phyloP scores from a whole-genome alignment of 2,329 filamentous ascomycete genomes.

The Saccharata proteae region DNA sequence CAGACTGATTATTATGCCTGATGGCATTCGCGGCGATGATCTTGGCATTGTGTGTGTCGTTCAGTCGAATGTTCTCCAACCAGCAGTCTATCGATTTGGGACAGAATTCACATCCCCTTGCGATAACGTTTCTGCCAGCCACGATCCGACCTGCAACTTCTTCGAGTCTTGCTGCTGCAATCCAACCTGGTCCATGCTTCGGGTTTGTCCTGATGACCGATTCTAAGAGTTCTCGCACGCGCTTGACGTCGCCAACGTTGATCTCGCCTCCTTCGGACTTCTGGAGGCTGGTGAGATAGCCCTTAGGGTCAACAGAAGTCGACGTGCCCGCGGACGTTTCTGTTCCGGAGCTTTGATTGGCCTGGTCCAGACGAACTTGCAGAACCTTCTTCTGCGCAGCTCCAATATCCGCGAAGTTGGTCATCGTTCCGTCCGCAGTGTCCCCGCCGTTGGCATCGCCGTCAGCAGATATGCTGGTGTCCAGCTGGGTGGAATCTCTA shows the following conservation, averaged over 20 bases:
- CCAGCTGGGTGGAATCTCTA: constrained; percentile 66
- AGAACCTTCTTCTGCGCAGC: constrained; percentile 92
- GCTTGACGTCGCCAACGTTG: constrained; percentile 87
- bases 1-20: constrained; percentile 78
- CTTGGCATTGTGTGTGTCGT: constrained; percentile 86
- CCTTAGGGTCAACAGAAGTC: constrained; percentile 87
- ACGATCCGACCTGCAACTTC: constrained; percentile 87
- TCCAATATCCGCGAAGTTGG: constrained; percentile 95
- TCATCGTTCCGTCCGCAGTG: constrained; percentile 72
- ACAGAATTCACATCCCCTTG: constrained; percentile 77
- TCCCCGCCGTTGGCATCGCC: constrained; percentile 38
- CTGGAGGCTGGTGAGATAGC: constrained; percentile 84
- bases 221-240: constrained; percentile 82
- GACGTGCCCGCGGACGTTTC: constrained; percentile 65
- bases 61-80: constrained; percentile 90
- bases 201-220: constrained; percentile 97
- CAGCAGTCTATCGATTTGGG: constrained; percentile 92
- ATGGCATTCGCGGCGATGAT: constrained; percentile 91
- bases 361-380: constrained; percentile 85
- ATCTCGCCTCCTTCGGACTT: constrained; percentile 70
- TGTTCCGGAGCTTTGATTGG: constrained; percentile 58
- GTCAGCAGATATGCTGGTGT: constrained; percentile 75
- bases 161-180: constrained; percentile 83
- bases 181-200: constrained; percentile 89
- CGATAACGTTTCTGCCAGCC: constrained; percentile 76